A percentile compares a stretch with the other conserved stretches of the same genome.
Evolutionary conservation across 164 flowering plant genomes (phyloP).

Genomic region (Hamamelis virginiana): DNA sequence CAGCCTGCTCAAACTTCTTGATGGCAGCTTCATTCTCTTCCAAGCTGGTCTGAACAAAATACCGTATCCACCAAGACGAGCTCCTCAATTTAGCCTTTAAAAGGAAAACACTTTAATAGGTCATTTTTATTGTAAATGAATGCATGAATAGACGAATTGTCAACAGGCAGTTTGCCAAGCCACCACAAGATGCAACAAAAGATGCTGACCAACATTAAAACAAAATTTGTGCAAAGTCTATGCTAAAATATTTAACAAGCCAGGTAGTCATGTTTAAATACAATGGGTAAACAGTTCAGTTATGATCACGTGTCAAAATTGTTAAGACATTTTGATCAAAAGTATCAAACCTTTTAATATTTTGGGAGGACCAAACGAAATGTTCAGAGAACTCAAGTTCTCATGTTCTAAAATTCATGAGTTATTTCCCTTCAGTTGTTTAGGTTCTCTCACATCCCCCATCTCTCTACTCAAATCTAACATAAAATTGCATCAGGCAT

Average conservation of each 20-base stretch:
- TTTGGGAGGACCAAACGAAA: slow-evolving; percentile 1
- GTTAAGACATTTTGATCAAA: background rate
- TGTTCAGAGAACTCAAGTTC: background rate
- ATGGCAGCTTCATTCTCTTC: slow-evolving; percentile 67
- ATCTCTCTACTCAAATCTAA: background rate
- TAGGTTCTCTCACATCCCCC: background rate
- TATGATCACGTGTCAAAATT: background rate
- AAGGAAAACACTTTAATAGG: slow-evolving; percentile 5
- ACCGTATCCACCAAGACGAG: slow-evolving; percentile 78
- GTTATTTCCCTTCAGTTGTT: background rate
- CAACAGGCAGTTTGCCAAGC: background rate
- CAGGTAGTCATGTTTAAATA: background rate
- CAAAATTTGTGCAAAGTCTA: background rate
- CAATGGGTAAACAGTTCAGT: background rate
- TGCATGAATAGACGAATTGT: background rate
- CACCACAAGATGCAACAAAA: background rate
- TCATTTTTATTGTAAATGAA: background rate
- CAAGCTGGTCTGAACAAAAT: slow-evolving; percentile 61
- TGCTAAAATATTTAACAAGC: background rate
- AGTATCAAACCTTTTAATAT: background rate
- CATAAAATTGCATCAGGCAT: background rate
- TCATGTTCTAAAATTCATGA: background rate
- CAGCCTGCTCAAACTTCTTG: slow-evolving; percentile 82
- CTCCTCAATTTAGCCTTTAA: slow-evolving; percentile 83
- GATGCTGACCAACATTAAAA: background rate